Base-by-base conservation (phyloP, 192 early-diverging fungal genomes). In the Coemansia sp. region DNA sequence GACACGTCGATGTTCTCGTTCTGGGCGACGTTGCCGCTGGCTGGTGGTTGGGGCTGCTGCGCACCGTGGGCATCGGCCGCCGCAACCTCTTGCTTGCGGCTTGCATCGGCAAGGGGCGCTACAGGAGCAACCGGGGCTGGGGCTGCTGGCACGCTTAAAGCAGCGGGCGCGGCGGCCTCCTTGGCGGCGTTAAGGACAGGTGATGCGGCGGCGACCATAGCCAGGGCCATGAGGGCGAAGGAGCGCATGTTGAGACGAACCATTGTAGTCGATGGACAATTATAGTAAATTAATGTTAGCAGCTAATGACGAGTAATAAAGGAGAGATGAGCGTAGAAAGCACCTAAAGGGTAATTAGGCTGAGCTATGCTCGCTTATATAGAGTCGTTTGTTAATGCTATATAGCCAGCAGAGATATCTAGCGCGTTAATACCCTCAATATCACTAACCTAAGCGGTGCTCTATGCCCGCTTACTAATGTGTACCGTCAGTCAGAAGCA, bases 181-280 rank as follows among this genome's bases (percentile, higher is more conserved):
- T 51, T 65, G 57, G 63, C 57, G 61, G 53, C 31, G 32, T 72
- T 63, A 21, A 63, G 51, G 45, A 66, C 51, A 1, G 78, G 73
- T 25, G 78, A 74, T 4, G 78, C 78, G 12, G 73, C 70, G 17
- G 78, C 78, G 60, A 80, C 64, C 29, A 80, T 59, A 36, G 78
- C 70, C 58, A 80, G 65, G 14, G 78, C 73, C 78, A 80, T 75
- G 27, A 80, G 64, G 69, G 78, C 78, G 37, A 73, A 29, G 27
- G 78, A 80, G 67, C 73, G 78, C 45, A 80, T 46, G n/a, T 67
- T 68, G 58, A 80, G 58, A 27, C 78, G 66, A 55, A 75, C 78
- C 78, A 80, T 80, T 68, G 27, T 67, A 31, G 19, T 3, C 8
- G 21, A 46, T 65, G n/a, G 12, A 32, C 7, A 48, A 12, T 46